Evolutionary conservation across 148 eudicot genomes (phyloP).

Genomic region (Euryodendron excelsum): DNA sequence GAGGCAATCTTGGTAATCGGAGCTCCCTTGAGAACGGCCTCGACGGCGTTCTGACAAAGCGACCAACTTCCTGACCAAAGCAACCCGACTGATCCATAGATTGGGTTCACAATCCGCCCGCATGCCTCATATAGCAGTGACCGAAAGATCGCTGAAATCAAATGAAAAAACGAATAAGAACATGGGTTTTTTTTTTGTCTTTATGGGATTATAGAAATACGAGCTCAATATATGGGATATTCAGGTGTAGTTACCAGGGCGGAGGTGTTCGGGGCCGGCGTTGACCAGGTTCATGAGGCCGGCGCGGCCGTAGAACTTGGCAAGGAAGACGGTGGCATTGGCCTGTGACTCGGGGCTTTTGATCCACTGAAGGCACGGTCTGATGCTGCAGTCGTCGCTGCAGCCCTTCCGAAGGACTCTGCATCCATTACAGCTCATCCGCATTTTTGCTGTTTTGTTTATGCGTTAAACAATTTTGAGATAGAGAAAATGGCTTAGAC

Average conservation of each 20-base stretch:
- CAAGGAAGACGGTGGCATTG: constrained; percentile 82
- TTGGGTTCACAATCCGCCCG: constrained; percentile 78
- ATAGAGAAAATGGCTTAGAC: neutral
- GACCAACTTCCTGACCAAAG: constrained; percentile 71
- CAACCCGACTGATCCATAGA: constrained; percentile 74
- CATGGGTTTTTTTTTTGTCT: neutral
- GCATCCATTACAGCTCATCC: constrained; percentile 89
- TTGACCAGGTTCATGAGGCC: constrained; percentile 77
- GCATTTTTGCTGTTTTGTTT: constrained; percentile 36
- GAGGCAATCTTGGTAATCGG: constrained; percentile 52
- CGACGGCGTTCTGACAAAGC: constrained; percentile 66
- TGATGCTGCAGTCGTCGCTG: constrained; percentile 62
- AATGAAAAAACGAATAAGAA: neutral
- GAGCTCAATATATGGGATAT: no score
- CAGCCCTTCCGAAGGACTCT: constrained; percentile 78
- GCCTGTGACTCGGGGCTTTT: constrained; percentile 64
- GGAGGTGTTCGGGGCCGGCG: constrained; percentile 67
- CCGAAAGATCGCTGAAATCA: constrained; percentile 58
- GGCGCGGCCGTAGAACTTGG: constrained; percentile 92
- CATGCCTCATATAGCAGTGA: constrained; percentile 80
- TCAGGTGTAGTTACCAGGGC: constrained; percentile 60
- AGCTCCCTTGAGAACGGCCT: constrained; percentile 55
- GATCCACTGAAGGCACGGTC: constrained; percentile 81
- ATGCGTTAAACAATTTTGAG: neutral
- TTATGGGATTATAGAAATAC: no score